phyloP scores from a whole-genome alignment of 1,284 basidiomycete genomes.

The Calocybe gambosa region DNA sequence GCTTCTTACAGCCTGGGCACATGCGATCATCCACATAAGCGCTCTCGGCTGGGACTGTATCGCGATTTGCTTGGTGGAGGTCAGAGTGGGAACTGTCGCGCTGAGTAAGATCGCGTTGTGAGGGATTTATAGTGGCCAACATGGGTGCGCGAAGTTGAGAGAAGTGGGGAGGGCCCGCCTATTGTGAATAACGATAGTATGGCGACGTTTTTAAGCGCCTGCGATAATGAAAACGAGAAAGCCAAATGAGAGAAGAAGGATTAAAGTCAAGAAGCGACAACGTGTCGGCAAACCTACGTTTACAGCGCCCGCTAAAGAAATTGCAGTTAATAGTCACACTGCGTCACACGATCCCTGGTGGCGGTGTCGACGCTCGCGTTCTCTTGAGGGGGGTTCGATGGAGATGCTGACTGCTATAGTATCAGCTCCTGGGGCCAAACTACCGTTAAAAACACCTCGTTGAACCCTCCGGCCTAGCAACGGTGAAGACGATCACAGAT shows the following conservation, averaged over 20 bases:
- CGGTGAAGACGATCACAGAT: background rate
- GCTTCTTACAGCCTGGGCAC: constrained; percentile 82
- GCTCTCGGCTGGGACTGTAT: constrained; percentile 17
- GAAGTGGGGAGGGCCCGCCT: constrained; percentile 15
- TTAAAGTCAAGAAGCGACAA: constrained; percentile 13
- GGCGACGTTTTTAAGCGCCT: constrained; percentile 24
- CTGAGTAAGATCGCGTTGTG: constrained; percentile 22
- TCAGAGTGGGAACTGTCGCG: constrained; percentile 29
- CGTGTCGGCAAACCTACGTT: constrained; percentile 10
- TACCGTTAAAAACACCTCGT: too few relatives aligned
- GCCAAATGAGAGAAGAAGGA: constrained; percentile 10
- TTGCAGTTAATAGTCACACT: constrained; percentile 13
- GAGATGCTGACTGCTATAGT: too few relatives aligned
- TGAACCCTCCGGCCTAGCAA: background rate
- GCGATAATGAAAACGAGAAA: constrained; percentile 13
- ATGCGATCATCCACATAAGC: constrained; percentile 49
- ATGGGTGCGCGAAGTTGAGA: constrained; percentile 14
- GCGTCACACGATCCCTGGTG: constrained; percentile 8
- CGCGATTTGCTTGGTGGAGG: constrained; percentile 19
- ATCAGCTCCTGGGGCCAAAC: too few relatives aligned
- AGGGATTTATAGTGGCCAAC: constrained; percentile 25
- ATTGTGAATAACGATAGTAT: constrained; percentile 7
- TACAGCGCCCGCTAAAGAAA: constrained; percentile 4
- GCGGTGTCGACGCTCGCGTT: constrained; percentile 5
- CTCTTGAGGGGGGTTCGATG: background rate